Percentiles rank a stretch among this genome's conserved stretches.
Evolutionary conservation across 1,284 basidiomycete species (phyloP).

Genomic region (Wallemia mellicola): DNA sequence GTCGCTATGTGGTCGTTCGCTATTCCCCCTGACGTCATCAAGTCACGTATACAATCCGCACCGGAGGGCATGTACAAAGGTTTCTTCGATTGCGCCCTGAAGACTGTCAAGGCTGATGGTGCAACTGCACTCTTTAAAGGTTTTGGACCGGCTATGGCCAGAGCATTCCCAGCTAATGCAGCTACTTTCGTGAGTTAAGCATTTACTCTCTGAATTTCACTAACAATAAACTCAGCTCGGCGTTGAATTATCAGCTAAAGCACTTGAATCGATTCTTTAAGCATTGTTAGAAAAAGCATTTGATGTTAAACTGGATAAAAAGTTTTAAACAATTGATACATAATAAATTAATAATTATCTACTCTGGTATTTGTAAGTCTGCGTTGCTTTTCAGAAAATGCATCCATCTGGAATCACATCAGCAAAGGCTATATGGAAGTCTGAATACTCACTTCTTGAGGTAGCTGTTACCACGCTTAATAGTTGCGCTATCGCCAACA

Average conservation of each 20-base stretch:
- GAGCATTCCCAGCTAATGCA: constrained; percentile 23
- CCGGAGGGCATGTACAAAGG: constrained; percentile 84
- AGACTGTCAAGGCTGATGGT: constrained; percentile 79
- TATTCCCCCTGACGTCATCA: constrained; percentile 83
- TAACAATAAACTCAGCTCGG: background rate
- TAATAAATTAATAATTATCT: no score
- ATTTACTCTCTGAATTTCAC: background rate
- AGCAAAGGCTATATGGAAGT: constrained; percentile 1
- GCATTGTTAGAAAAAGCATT: no score
- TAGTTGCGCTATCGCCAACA: constrained; percentile 66
- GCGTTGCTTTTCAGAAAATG: constrained; percentile 63
- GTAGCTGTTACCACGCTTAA: constrained; percentile 47
- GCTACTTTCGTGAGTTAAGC: background rate
- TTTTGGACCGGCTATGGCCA: constrained; percentile 82
- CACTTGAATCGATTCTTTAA: no score
- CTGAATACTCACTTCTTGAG: constrained; percentile 21
- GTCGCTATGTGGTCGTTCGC: constrained; percentile 93
- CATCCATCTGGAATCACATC: constrained; percentile 32
- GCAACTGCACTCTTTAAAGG: constrained; percentile 78
- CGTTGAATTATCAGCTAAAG: background rate
- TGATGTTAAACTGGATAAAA: no score
- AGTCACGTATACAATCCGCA: constrained; percentile 89
- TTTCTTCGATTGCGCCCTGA: constrained; percentile 66
- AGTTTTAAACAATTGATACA: no score
- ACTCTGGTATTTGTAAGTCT: constrained; percentile 28